Evolutionary conservation across 2,329 filamentous ascomycete genomes (phyloP).

Genomic region (Mollisia scopiformis): DNA sequence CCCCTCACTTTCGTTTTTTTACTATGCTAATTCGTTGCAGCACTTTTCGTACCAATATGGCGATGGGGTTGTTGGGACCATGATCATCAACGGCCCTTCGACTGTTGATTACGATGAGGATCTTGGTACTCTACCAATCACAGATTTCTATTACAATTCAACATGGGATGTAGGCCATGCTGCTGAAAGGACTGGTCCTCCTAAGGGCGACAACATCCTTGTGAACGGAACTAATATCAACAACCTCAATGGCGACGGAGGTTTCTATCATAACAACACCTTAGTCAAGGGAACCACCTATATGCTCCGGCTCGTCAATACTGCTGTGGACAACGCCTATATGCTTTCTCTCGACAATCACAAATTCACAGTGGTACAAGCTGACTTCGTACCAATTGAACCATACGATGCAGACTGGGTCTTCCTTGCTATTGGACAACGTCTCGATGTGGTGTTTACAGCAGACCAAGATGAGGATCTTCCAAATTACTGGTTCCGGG

Average conservation of each 20-base stretch:
- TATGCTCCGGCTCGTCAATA: slow-evolving; percentile 50
- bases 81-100: slow-evolving; percentile 62
- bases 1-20: no score
- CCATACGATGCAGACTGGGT: slow-evolving; percentile 64
- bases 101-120: slow-evolving; percentile 62
- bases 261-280: slow-evolving; percentile 36
- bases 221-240: slow-evolving; percentile 24
- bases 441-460: slow-evolving; percentile 46
- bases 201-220: slow-evolving; percentile 30
- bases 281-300: slow-evolving; percentile 43
- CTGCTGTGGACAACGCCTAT: slow-evolving; percentile 44
- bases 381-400: slow-evolving; percentile 61
- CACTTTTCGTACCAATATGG: slow-evolving; percentile 50
- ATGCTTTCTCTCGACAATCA: slow-evolving; percentile 56
- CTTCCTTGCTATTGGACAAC: slow-evolving; percentile 61
- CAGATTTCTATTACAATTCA: slow-evolving; percentile 16
- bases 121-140: slow-evolving; percentile 48
- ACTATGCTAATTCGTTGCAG: no score
- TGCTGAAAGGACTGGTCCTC: slow-evolving; percentile 3
- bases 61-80: slow-evolving; percentile 60
- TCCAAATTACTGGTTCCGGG: slow-evolving; percentile 51
- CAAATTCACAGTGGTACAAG: slow-evolving; percentile 61
- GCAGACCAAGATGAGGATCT: slow-evolving; percentile 46
- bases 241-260: slow-evolving; percentile 5
- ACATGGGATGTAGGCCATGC: slow-evolving; percentile 32